Evolutionary conservation across 2,329 filamentous ascomycete species (phyloP).

Genomic region (Apiospora pterosperma): DNA sequence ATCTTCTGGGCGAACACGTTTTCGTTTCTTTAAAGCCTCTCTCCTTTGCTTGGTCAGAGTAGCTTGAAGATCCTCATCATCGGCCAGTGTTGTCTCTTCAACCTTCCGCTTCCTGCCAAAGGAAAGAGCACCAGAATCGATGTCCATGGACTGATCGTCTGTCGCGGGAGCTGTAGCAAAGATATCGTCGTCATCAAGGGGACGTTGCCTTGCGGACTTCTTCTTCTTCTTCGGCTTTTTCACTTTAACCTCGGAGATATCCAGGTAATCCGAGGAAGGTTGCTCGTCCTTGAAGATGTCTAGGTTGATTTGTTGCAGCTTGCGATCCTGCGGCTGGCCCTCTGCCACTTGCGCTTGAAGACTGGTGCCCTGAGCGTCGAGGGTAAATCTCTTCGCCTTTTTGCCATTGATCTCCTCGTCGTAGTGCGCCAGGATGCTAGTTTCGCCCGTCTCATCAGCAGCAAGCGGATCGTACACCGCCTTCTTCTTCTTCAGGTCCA

Average conservation of each 20-base stretch:
- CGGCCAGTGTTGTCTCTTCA: slow-evolving; percentile 69
- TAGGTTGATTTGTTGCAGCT: slow-evolving; percentile 70
- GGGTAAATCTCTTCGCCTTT: slow-evolving; percentile 81
- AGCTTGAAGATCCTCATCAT: slow-evolving; percentile 90
- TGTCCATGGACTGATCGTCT: slow-evolving; percentile 63
- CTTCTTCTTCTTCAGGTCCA: slow-evolving; percentile 87
- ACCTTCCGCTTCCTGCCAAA: slow-evolving; percentile 59
- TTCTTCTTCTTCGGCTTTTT: slow-evolving; percentile 95
- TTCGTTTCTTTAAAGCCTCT: slow-evolving; percentile 85
- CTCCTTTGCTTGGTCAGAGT: slow-evolving; percentile 80
- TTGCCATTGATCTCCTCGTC: slow-evolving; percentile 94
- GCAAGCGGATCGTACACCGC: slow-evolving; percentile 84
- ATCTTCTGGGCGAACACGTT: slow-evolving; percentile 82
- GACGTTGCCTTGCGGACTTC: slow-evolving; percentile 70
- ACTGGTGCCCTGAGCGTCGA: slow-evolving; percentile 74
- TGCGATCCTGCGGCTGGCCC: slow-evolving; percentile 54
- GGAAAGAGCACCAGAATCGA: slow-evolving; percentile 57
- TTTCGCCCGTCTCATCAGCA: slow-evolving; percentile 61
- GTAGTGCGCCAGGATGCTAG: slow-evolving; percentile 80
- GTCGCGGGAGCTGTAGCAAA: slow-evolving; percentile 39
- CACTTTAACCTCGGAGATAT: slow-evolving; percentile 82
- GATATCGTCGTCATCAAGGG: slow-evolving; percentile 60
- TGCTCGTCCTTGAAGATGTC: slow-evolving; percentile 61
- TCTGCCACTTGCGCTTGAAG: slow-evolving; percentile 57
- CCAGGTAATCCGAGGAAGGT: slow-evolving; percentile 82